Evolutionary conservation across 805 yeast species (phyloP).

Genomic region (Kluyveromyces starmeri): DNA sequence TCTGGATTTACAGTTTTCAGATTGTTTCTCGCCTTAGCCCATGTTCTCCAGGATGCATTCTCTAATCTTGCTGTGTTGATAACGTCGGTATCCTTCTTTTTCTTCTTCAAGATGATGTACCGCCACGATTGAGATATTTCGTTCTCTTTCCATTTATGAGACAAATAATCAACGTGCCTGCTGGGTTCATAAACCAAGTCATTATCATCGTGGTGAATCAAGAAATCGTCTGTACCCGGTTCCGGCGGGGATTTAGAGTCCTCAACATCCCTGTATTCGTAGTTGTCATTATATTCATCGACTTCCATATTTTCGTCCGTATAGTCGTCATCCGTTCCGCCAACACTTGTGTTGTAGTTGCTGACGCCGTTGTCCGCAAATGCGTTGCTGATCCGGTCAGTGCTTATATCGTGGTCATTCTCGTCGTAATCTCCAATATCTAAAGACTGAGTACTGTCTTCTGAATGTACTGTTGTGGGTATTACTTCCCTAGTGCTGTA

Average conservation of each 20-base stretch:
- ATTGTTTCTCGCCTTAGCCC: constrained; percentile 86
- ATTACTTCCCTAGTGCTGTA: neutral
- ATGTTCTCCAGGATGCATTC: constrained; percentile 95
- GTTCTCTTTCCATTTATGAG: constrained; percentile 91
- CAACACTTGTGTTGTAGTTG: constrained; percentile 3
- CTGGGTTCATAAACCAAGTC: constrained; percentile 75
- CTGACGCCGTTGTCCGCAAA: constrained; percentile 6
- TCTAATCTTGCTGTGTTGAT: constrained; percentile 76
- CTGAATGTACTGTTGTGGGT: constrained; percentile 12
- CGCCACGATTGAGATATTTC: constrained; percentile 96
- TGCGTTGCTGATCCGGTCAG: constrained; percentile 4
- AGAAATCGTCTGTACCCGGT: constrained; percentile 21
- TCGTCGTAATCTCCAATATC: constrained; percentile 12
- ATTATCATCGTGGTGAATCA: constrained; percentile 71
- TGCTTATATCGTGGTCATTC: constrained; percentile 5
- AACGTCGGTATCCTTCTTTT: constrained; percentile 45
- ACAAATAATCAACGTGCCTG: constrained; percentile 87
- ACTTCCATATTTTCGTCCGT: constrained; percentile 8
- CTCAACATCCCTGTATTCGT: constrained; percentile 8
- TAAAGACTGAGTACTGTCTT: constrained; percentile 10
- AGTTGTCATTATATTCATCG: constrained; percentile 5
- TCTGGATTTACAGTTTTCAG: constrained; percentile 82
- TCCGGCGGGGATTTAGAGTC: constrained; percentile 32
- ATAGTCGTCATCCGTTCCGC: constrained; percentile 5
- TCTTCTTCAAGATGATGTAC: constrained; percentile 73